These are phyloP conservation scores for Carex pumila DNA, from an alignment of 176 grass and related monocot species.

Conservation along the genomic window DNA sequence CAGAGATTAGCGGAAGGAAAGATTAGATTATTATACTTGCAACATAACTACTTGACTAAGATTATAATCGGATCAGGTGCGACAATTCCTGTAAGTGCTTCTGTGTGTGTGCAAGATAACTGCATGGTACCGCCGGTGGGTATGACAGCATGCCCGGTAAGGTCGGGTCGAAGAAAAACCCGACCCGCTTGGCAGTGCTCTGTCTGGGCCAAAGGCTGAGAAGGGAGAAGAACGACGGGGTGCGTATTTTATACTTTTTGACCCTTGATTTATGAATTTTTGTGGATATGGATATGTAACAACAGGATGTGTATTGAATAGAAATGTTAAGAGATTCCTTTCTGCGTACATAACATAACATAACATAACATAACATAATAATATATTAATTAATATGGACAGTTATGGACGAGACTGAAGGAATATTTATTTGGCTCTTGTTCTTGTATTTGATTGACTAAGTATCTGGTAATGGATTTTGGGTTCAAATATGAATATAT, in stretches of 20 bases:
- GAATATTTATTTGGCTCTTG: too few relatives aligned
- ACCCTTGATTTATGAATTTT: slow-evolving; percentile 3
- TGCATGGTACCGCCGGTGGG: slow-evolving; percentile 46
- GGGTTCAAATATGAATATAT: neutral
- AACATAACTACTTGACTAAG: slow-evolving; percentile 71
- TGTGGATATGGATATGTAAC: slow-evolving; percentile 25
- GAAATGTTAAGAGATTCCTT: slow-evolving; percentile 13
- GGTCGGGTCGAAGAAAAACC: slow-evolving; percentile 45
- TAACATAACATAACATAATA: too few relatives aligned
- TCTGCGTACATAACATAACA: neutral
- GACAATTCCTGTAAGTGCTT: slow-evolving; percentile 32
- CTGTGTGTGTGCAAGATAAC: slow-evolving; percentile 63
- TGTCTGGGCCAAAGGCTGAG: slow-evolving; percentile 25
- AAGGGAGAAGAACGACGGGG: neutral
- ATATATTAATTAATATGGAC: too few relatives aligned
- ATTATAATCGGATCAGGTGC: slow-evolving; percentile 19
- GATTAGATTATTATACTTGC: slow-evolving; percentile 75
- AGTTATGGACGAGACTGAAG: too few relatives aligned
- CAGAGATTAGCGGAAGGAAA: slow-evolving; percentile 38
- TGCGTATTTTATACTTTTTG: slow-evolving; percentile 10
- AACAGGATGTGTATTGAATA: slow-evolving; percentile 10
- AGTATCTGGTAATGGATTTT: neutral
- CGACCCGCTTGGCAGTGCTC: slow-evolving; percentile 51
- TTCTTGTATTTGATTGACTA: neutral
- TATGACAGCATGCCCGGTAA: slow-evolving; percentile 39